These are phyloP conservation scores for Pisolithus orientalis DNA, from an alignment of 768 basidiomycete genomes.

Conservation along the genomic window DNA sequence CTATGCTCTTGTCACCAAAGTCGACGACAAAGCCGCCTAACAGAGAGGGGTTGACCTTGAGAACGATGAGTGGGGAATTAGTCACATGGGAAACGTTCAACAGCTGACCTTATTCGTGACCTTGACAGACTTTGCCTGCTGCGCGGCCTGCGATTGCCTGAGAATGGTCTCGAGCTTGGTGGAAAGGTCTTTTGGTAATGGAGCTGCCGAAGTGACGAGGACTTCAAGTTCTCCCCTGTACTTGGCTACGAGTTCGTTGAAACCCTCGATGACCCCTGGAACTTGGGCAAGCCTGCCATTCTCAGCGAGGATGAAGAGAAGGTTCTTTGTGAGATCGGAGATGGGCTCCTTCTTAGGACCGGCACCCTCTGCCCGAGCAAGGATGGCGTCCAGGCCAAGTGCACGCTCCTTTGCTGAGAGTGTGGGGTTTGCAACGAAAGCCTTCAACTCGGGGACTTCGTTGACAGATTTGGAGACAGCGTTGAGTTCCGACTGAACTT, in stretches of 20 bases:
- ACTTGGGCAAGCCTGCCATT: conserved; percentile 89
- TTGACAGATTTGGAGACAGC: conserved; percentile 65
- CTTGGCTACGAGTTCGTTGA: conserved; percentile 81
- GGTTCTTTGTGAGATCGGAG: conserved; percentile 86
- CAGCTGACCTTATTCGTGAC: conserved; percentile 79
- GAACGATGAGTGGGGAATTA: conserved; percentile 4
- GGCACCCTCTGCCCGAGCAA: conserved; percentile 56
- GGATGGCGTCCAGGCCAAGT: conserved; percentile 60
- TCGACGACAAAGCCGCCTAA: conserved; percentile 93
- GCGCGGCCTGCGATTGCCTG: conserved; percentile 80
- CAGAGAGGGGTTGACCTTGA: conserved; percentile 84
- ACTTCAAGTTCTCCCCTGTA: conserved; percentile 93
- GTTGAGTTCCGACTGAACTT: conserved; percentile 81
- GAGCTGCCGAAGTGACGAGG: conserved; percentile 80
- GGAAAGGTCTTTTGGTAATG: conserved; percentile 72
- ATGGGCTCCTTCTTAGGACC: conserved; percentile 67
- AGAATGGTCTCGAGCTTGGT: conserved; percentile 76
- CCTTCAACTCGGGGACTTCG: conserved; percentile 53
- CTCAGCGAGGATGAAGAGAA: conserved; percentile 83
- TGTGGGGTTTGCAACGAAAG: conserved; percentile 88
- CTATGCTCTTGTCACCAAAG: conserved; percentile 97
- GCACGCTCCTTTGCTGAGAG: conserved; percentile 74
- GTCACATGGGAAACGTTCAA: not conserved
- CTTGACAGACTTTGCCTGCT: conserved; percentile 84
- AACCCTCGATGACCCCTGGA: conserved; percentile 82